phyloP scores from a whole-genome alignment of 2,329 filamentous ascomycete species.

The Ilyonectria mors-panacis region DNA sequence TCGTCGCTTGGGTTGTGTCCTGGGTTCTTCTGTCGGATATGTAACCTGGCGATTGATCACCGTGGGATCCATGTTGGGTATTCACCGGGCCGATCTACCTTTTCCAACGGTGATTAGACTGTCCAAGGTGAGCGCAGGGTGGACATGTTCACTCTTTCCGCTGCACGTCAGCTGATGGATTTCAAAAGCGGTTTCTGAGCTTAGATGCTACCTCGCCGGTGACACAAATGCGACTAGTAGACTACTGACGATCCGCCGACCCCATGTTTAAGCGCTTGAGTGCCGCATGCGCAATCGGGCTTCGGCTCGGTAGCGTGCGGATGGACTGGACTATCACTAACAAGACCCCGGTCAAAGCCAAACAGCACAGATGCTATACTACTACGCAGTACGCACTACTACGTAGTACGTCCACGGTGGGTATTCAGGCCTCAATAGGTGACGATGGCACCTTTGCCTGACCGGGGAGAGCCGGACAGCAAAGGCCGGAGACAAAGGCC shows the following conservation, averaged over 20 bases:
- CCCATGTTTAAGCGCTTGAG: slow-evolving; percentile 14
- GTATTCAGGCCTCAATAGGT: neutral
- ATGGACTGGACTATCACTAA: slow-evolving; percentile 2
- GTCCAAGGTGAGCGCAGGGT: slow-evolving; percentile 11
- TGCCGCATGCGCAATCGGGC: slow-evolving; percentile 24
- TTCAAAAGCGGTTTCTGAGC: slow-evolving; percentile 15
- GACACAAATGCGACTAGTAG: slow-evolving; percentile 12
- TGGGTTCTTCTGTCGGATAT: no score
- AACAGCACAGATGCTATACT: neutral
- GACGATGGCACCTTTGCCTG: neutral
- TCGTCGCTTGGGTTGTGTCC: slow-evolving; percentile 8
- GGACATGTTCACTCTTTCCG: neutral
- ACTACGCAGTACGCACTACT: neutral
- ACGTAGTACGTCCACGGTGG: neutral
- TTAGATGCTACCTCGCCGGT: slow-evolving; percentile 18
- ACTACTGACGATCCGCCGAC: slow-evolving; percentile 15
- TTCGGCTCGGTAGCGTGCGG: slow-evolving; percentile 25
- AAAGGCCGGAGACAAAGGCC: neutral
- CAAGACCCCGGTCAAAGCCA: neutral
- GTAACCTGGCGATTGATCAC: neutral
- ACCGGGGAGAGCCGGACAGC: neutral
- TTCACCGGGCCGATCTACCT: slow-evolving; percentile 6
- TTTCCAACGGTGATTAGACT: neutral
- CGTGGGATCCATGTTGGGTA: neutral
- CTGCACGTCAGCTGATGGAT: slow-evolving; percentile 29